Evolutionary conservation across 352 stramenopile genomes (phyloP).

Genomic region (Pythium aquatile): DNA sequence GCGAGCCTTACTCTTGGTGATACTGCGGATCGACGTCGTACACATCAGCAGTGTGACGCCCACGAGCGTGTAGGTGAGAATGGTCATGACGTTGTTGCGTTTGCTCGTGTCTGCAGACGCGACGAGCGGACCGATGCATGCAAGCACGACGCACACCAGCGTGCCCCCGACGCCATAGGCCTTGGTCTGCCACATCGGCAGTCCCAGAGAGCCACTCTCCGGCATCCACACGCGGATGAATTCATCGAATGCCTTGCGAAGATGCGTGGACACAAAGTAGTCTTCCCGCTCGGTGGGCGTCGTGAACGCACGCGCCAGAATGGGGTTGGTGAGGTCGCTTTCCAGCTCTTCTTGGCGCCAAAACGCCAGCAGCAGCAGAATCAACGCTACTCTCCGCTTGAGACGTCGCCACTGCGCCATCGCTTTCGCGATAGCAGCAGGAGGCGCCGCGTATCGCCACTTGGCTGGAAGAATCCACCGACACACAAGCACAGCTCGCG

Average conservation of each 20-base stretch:
- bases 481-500: neutral
- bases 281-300: slow-evolving; percentile 28
- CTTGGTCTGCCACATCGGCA: slow-evolving; percentile 47
- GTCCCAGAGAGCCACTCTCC: slow-evolving; percentile 48
- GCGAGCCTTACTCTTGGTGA: slow-evolving; percentile 35
- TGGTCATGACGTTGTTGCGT: slow-evolving; percentile 39
- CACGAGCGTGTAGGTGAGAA: slow-evolving; percentile 40
- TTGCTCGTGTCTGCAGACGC: neutral
- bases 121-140: slow-evolving; percentile 18
- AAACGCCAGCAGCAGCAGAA: slow-evolving; percentile 45
- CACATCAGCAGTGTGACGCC: slow-evolving; percentile 34
- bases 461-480: neutral
- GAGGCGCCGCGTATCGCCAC: neutral
- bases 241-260: slow-evolving; percentile 41
- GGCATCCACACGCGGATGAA: slow-evolving; percentile 61
- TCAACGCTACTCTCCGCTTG: slow-evolving; percentile 16
- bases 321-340: slow-evolving; percentile 39
- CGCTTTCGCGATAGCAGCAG: neutral
- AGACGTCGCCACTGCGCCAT: neutral
- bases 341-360: slow-evolving; percentile 57
- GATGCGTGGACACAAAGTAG: slow-evolving; percentile 43
- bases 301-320: slow-evolving; percentile 36
- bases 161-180: slow-evolving; percentile 38
- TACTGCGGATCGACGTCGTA: slow-evolving; percentile 36
- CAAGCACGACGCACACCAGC: slow-evolving; percentile 20